A percentile compares a stretch with the other conserved stretches of the same genome.
Evolutionary conservation across 208 protist genomes (phyloP).

Genomic region (Trypanosoma conorhini): DNA sequence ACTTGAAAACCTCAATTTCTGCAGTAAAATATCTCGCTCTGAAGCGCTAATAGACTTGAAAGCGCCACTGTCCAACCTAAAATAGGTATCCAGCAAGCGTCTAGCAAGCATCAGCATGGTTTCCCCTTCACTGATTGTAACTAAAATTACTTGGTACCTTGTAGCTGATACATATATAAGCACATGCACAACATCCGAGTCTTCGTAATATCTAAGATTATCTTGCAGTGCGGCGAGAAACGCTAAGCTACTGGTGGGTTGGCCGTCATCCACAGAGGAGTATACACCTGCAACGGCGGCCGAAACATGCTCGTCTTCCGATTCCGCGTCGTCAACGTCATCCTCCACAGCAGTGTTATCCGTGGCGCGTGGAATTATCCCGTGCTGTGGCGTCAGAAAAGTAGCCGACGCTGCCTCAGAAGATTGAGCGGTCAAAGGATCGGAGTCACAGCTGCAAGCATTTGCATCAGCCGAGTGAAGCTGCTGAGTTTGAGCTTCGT

Average conservation of each 20-base stretch:
- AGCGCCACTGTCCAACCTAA: conserved; percentile 35
- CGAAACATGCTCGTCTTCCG: conserved; percentile 31
- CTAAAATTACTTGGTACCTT: conserved; percentile 41
- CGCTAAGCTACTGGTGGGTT: conserved; percentile 30
- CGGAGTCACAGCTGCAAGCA: background rate
- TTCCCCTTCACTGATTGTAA: conserved; percentile 35
- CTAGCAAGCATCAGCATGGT: conserved; percentile 33
- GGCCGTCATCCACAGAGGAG: conserved; percentile 37
- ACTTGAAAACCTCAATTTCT: conserved; percentile 33
- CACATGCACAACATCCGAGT: conserved; percentile 36
- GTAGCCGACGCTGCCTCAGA: background rate
- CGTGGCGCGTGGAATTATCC: background rate
- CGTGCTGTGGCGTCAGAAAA: background rate
- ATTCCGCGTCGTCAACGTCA: conserved; percentile 9
- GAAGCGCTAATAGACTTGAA: conserved; percentile 34
- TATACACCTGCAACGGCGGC: conserved; percentile 40
- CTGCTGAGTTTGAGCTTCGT: background rate
- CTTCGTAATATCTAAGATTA: conserved; percentile 35
- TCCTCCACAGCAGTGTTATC: background rate
- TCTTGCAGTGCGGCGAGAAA: conserved; percentile 46
- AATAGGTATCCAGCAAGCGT: conserved; percentile 37
- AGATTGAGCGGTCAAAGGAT: background rate
- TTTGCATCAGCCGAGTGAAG: background rate
- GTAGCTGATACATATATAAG: conserved; percentile 37
- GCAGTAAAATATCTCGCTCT: conserved; percentile 17